phyloP scores from a whole-genome alignment of 768 basidiomycete species.

The Mycena indigotica region DNA sequence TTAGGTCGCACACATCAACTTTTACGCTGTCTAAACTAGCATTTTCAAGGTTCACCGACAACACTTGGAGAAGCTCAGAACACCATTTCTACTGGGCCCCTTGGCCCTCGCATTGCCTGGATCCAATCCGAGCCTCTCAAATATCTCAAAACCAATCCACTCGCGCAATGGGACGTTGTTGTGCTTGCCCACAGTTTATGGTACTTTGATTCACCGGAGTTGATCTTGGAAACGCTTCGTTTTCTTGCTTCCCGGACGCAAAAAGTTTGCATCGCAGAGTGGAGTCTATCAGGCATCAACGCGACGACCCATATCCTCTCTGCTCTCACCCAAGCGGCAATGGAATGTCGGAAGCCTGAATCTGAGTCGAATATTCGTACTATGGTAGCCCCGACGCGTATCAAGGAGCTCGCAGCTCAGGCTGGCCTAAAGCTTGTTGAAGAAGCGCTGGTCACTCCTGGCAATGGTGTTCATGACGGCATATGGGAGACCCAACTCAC shows the following conservation, averaged over 20 bases:
- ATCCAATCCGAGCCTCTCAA: constrained; percentile 32
- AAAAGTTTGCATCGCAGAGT: constrained; percentile 38
- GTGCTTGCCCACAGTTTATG: constrained; percentile 40
- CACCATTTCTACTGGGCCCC: constrained; percentile 28
- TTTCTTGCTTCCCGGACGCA: constrained; percentile 28
- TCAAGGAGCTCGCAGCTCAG: constrained; percentile 29
- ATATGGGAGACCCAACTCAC: constrained; percentile 37
- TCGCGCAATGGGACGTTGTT: constrained; percentile 32
- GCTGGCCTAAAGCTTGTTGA: constrained; percentile 26
- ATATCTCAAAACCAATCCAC: constrained; percentile 26
- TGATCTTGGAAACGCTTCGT: constrained; percentile 30
- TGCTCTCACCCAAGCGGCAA: constrained; percentile 37
- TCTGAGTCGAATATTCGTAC: constrained; percentile 38
- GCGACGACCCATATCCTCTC: constrained; percentile 37
- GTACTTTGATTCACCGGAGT: constrained; percentile 41
- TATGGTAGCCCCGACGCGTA: constrained; percentile 33
- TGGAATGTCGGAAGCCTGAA: constrained; percentile 34
- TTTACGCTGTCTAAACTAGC: not conserved
- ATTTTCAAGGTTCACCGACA: constrained; percentile 32
- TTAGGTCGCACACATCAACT: constrained; percentile 8
- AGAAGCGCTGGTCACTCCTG: constrained; percentile 29
- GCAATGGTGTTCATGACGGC: constrained; percentile 32
- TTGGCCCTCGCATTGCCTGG: constrained; percentile 40
- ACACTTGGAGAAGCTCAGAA: constrained; percentile 41
- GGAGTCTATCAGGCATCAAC: constrained; percentile 26